Base-by-base conservation (phyloP, 768 basidiomycete genomes). In the Lyophyllum decastes region DNA sequence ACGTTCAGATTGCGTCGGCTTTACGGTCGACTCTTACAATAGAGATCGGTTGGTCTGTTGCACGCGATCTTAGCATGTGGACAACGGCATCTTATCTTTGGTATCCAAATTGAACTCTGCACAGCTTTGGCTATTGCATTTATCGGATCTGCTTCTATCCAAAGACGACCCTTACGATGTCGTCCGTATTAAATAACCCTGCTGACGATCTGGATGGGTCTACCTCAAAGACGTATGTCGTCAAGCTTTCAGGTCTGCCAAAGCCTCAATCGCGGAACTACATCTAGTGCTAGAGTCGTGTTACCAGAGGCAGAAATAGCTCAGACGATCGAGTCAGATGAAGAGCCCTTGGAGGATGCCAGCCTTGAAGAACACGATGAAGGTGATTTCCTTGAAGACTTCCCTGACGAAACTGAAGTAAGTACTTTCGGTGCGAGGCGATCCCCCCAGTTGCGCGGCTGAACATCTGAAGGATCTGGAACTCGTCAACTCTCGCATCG, bases 391-490 rank as follows among this genome's bases (percentile, higher is more conserved):
- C 74, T 96, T 21, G 85, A 78, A 49, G 88, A 88, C 62, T 87
- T 90, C 60, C 92, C 94, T 1, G 91, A 93, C 57, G 88, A 95
- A 34, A 90, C 90, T 1, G 87, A 93, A 72, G 94, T 92, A 64
- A 61, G 84, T 57, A 40, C n/a, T 26, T 33, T 21, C 54, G 27
- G 48, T 44, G 38, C 12, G 21, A n/a, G 12, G 21, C 44, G 70
- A 25, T 25, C 38, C 25, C 27, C 35, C 49, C n/a, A 59, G 24
- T 44, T 40, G 35, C 25, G 16, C 24, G 21, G 33, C 55, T 48
- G 63, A 52, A 44, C 52, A 54, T 48, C 48, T 51, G 57, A 64
- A 96, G 95, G 94, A 96, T 63, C 78, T 97, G 34, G 92, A 95
- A 61, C 83, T 97, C 33, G 78, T 93, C 7, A 93, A 96, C 70